These are phyloP conservation scores for Apiotrichum siamense DNA, from an alignment of 1,284 basidiomycete species.

Conservation along the genomic window DNA sequence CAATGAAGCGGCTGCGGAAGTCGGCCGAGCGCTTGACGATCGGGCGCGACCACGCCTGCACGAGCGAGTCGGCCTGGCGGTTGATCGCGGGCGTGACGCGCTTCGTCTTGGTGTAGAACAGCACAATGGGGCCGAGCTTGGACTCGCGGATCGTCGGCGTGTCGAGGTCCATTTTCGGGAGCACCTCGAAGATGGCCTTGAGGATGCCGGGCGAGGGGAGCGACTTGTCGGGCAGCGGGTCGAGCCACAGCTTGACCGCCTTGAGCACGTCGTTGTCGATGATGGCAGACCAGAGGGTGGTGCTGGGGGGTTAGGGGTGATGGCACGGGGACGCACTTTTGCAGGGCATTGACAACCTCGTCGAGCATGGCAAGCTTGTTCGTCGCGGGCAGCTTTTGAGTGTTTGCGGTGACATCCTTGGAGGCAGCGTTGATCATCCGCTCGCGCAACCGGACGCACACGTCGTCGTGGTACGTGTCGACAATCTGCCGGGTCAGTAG, in stretches of 20 bases:
- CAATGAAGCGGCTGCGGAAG: conserved; percentile 52
- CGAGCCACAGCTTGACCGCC: conserved; percentile 85
- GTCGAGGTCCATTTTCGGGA: conserved; percentile 88
- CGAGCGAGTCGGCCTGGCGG: conserved; percentile 75
- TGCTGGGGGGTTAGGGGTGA: conserved; percentile 49
- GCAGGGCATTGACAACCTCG: conserved; percentile 84
- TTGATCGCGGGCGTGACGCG: conserved; percentile 75
- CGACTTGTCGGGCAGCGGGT: conserved; percentile 85
- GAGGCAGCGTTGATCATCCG: conserved; percentile 83
- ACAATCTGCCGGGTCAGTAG: conserved; percentile 50
- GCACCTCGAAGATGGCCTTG: conserved; percentile 76
- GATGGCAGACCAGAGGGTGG: conserved; percentile 82
- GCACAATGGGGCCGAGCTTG: conserved; percentile 79
- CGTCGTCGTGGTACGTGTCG: conserved; percentile 84
- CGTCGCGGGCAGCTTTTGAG: conserved; percentile 74
- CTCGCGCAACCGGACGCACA: conserved; percentile 75
- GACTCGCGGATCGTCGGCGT: conserved; percentile 85
- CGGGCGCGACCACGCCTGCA: conserved; percentile 84
- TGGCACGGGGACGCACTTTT: conserved; percentile 63
- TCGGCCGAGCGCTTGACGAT: conserved; percentile 86
- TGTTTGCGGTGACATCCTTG: conserved; percentile 75
- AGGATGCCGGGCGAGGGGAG: conserved; percentile 95
- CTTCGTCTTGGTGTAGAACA: conserved; percentile 88
- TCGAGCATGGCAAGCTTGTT: conserved; percentile 79
- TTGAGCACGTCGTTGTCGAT: conserved; percentile 91